These are phyloP conservation scores for Puccinia horiana DNA, from an alignment of 1,284 basidiomycete species.

Conservation along the genomic window DNA sequence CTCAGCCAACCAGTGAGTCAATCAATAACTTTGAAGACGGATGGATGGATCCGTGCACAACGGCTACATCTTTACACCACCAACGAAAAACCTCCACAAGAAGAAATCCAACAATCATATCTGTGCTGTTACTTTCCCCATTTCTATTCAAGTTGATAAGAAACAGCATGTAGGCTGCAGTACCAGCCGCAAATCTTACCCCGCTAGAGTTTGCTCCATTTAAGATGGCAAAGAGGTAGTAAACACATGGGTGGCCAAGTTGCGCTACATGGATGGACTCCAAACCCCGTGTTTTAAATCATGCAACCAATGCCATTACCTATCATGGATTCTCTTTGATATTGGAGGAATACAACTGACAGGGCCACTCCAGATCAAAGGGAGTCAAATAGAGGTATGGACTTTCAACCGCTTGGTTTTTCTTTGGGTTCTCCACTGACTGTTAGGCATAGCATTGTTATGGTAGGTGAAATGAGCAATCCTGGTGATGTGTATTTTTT, in stretches of 20 bases:
- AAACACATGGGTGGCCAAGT: background rate
- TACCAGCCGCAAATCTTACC: background rate
- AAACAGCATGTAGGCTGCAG: background rate
- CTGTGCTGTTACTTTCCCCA: background rate
- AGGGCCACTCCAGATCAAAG: background rate
- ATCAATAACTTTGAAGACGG: background rate
- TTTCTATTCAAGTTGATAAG: background rate
- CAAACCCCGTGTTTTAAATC: background rate
- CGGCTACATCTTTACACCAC: background rate
- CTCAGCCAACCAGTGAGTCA: background rate
- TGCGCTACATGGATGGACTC: background rate
- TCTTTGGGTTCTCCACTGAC: background rate
- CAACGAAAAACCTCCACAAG: background rate
- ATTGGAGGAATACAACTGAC: background rate
- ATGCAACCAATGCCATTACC: background rate
- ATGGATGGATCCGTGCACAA: background rate
- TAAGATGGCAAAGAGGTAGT: background rate
- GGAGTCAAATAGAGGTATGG: background rate
- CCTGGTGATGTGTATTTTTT: background rate
- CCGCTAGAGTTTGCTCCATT: background rate
- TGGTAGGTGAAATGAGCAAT: background rate
- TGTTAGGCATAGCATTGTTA: background rate
- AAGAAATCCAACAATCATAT: background rate
- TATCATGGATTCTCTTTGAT: background rate
- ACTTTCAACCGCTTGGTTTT: background rate